Evolutionary conservation across 192 early-diverging fungal species (phyloP).

Genomic region (Chytriomyces confervae): DNA sequence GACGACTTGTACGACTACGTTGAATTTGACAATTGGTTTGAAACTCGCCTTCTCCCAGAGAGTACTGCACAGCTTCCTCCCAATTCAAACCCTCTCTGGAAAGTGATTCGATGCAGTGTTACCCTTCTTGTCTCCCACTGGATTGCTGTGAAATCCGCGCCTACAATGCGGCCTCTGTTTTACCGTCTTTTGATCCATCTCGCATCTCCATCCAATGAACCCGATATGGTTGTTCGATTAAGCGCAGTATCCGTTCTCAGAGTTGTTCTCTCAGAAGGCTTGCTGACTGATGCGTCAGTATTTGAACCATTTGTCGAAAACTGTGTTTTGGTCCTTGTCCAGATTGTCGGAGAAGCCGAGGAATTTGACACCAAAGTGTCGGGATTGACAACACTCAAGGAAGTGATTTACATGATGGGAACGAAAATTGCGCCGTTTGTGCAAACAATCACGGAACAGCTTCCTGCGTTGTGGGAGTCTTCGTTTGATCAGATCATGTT

Average conservation of each 20-base stretch:
- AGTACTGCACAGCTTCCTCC: conserved; percentile 5
- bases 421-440: conserved; percentile 71
- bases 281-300: conserved; percentile 74
- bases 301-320: conserved; percentile 73
- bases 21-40: conserved; percentile 82
- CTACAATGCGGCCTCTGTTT: conserved; percentile 63
- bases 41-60: conserved; percentile 52
- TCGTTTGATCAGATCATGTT: conserved; percentile 80
- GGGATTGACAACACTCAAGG: conserved; percentile 74
- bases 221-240: conserved; percentile 79
- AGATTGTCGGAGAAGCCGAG: conserved; percentile 67
- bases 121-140: conserved; percentile 86
- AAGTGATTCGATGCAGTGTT: conserved; percentile 65
- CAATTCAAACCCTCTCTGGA: conserved; percentile 15
- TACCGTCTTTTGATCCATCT: conserved; percentile 78
- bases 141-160: conserved; percentile 78
- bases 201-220: conserved; percentile 63
- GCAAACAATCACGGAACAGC: conserved; percentile 69
- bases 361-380: conserved; percentile 79
- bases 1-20: conserved; percentile 79
- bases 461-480: conserved; percentile 83
- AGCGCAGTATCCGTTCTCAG: conserved; percentile 72
- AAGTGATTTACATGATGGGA: conserved; percentile 80
- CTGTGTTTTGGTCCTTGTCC: conserved; percentile 62
- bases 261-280: conserved; percentile 72